phyloP scores from a whole-genome alignment of 2,329 filamentous ascomycete genomes.

The Pyrenochaeta sp. region DNA sequence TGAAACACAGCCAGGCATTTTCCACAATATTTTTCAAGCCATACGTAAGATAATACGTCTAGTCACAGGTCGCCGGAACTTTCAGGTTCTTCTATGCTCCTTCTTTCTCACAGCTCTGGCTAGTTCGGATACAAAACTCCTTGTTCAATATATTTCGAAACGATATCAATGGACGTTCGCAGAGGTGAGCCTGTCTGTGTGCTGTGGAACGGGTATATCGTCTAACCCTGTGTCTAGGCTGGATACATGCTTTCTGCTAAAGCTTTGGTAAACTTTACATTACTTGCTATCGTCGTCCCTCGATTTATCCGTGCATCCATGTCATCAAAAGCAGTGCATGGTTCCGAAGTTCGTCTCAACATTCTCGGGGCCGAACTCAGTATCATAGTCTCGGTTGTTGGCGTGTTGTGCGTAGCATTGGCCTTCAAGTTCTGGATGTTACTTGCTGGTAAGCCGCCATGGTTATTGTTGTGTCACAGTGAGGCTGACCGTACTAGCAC shows the following conservation, averaged over 20 bases:
- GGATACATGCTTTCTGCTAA: slow-evolving; percentile 51
- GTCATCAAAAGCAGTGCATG: slow-evolving; percentile 26
- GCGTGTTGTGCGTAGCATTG: slow-evolving; percentile 44
- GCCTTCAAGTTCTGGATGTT: slow-evolving; percentile 45
- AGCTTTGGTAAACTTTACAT: slow-evolving; percentile 46
- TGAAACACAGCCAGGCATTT: slow-evolving; percentile 20
- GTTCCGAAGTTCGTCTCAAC: slow-evolving; percentile 41
- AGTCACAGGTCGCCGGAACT: slow-evolving; percentile 39
- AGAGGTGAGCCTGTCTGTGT: slow-evolving; percentile 21
- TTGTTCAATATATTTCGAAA: slow-evolving; percentile 51
- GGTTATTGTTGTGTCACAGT: neutral
- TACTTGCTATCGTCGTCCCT: slow-evolving; percentile 45
- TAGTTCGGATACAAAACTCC: slow-evolving; percentile 49
- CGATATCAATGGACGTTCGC: slow-evolving; percentile 50
- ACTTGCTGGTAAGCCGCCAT: slow-evolving; percentile 30
- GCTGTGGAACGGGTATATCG: too few relatives aligned
- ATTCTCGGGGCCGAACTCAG: slow-evolving; percentile 42
- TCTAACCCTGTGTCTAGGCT: slow-evolving; percentile 21
- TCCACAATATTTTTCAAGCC: slow-evolving; percentile 24
- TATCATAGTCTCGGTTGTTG: slow-evolving; percentile 43
- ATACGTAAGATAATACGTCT: slow-evolving; percentile 25
- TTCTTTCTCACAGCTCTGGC: slow-evolving; percentile 49
- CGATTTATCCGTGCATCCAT: slow-evolving; percentile 42
- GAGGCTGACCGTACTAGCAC: slow-evolving; percentile 26
- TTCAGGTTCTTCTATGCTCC: slow-evolving; percentile 42